Base-by-base conservation (phyloP, 768 basidiomycete species). In the Zangia roseola region DNA sequence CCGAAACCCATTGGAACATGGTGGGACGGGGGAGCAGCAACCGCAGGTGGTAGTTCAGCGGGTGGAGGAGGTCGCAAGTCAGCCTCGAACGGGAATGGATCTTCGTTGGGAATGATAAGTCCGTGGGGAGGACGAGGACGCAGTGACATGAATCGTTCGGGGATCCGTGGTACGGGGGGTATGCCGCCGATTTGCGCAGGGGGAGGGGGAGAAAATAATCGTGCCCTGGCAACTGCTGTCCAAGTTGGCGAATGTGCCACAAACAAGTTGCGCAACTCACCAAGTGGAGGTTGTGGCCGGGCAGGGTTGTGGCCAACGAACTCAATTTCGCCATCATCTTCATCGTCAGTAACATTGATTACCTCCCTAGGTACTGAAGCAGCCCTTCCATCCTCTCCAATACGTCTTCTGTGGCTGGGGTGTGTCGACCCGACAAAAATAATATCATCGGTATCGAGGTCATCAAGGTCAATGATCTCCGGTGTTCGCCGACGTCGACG, bases 1-100 rank as follows among this genome's bases (percentile, higher is more conserved):
- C 86, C 86, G 20, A 88, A 64, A 13, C 82, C 82, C 74, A 88
- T 80, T 7, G 71, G 52, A 4, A 74, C 67, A 47, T 77, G 75
- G 51, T 81, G 81, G 37, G 82, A 82, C 5, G 77, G 76, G 21
- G 72, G 65, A 3, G 78, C 76, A 21, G 75, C 71, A 5, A 69
- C 63, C 1, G 60, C 60, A 2, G 59, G 56, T 2, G 68, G 63
- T 9, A 55, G 61, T 16, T 48, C 64, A 39, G 31, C 68, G 33
- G 47, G 56, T 45, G 52, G 45, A 49, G 37, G 48, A 2, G 45
- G 54, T 13, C 53, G 53, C 30, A 74, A 57, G 17, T 64, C 52
- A 3, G 60, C 62, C 57, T 83, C 80, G 53, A 84, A 81, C 5
- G 74, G 71, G 43, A 84, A 74, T 0, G 81, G 83, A 28, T 73